Base-by-base conservation (phyloP, 495 filamentous ascomycete species). In the Aspergillus olivimuriae region DNA sequence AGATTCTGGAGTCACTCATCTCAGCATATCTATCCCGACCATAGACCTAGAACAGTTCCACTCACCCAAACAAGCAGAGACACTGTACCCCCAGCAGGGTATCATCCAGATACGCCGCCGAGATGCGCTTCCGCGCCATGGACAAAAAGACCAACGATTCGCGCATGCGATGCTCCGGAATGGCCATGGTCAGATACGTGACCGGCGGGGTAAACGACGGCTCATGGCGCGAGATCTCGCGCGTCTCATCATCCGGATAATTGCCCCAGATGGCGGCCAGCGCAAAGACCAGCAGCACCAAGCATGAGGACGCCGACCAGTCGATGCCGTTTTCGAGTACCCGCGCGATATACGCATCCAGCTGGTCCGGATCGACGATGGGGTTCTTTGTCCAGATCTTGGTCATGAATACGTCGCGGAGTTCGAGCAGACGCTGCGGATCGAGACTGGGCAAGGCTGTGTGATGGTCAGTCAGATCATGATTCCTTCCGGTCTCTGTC, bases 1-100 rank as follows among this genome's bases (percentile, higher is more conserved):
- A 67, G 41, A 67, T 61, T 30, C 63, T 67, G 21, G n/a, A n/a
- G n/a, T n/a, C n/a, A n/a, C n/a, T n/a, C n/a, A n/a, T n/a, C n/a
- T n/a, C n/a, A n/a, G n/a, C n/a, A n/a, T n/a, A n/a, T n/a, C n/a
- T n/a, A n/a, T n/a, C n/a, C n/a, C n/a, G n/a, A n/a, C n/a, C n/a
- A n/a, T n/a, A n/a, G n/a, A n/a, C n/a, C n/a, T n/a, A n/a, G n/a
- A n/a, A n/a, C n/a, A n/a, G n/a, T n/a, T n/a, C n/a, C n/a, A n/a
- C n/a, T n/a, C n/a, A 63, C 63, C 63, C 62, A 37, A 64, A 65
- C 43, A 67, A 47, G 48, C 61, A 65, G 17, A 67, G 49, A 56
- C 62, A 65, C 43, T 65, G 56, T 22, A 62, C 62, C 35, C 60
- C 58, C 24, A 68, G 39, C 36, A 62, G 50, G 6, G 57, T 46